These are phyloP conservation scores for Nyssa sinensis DNA, from an alignment of 148 eudicot species.

Conservation along the genomic window DNA sequence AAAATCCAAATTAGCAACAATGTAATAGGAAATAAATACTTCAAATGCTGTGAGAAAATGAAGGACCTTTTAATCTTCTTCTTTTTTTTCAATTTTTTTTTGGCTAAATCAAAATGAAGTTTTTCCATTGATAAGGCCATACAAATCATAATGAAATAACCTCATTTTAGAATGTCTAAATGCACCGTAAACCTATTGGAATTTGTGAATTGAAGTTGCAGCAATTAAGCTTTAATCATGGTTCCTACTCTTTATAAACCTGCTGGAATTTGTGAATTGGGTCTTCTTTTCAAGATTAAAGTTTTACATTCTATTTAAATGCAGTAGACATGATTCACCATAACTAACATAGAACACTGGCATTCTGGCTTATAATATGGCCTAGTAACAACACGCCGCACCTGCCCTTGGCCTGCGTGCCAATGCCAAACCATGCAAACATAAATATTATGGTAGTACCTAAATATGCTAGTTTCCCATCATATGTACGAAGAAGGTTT, in stretches of 20 bases:
- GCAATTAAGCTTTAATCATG: no score
- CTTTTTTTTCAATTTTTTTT: background rate
- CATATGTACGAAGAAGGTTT: slow-evolving; percentile 84
- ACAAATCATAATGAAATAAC: background rate
- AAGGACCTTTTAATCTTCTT: background rate
- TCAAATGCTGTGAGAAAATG: background rate
- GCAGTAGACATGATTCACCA: no score
- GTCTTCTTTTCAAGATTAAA: no score
- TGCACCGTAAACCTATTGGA: background rate
- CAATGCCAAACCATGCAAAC: background rate
- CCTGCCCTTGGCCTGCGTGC: no score
- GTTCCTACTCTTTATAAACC: no score
- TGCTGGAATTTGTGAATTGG: no score
- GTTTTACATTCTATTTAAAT: no score
- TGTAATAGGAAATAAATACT: no score
- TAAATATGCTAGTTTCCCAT: slow-evolving; percentile 92
- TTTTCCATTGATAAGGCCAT: background rate
- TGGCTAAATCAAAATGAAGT: background rate
- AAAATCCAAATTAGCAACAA: background rate
- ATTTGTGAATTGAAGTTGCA: no score
- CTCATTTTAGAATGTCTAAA: background rate
- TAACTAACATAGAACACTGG: no score
- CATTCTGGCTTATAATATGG: no score
- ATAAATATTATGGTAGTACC: slow-evolving; percentile 39
- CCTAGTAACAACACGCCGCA: no score